phyloP scores from a whole-genome alignment of 768 basidiomycete genomes.

The Cubamyces sp. region DNA sequence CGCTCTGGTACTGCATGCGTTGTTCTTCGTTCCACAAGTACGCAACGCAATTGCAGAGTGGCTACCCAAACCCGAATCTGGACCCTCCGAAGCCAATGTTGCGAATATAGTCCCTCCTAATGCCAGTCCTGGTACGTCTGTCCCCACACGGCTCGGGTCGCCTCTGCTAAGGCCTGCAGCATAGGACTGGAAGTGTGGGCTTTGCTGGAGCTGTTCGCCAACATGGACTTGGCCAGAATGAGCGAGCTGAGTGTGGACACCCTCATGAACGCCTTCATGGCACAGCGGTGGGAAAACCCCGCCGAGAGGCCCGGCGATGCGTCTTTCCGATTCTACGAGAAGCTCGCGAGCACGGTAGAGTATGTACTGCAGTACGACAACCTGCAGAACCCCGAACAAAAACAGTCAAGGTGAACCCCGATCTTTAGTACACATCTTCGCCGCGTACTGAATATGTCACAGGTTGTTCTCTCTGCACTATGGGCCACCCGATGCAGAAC shows the following conservation, averaged over 20 bases:
- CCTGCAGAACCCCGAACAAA: constrained; percentile 4
- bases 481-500: constrained; percentile 47
- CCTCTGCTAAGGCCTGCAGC: constrained; percentile 37
- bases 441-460: constrained; percentile 32
- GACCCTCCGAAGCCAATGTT: constrained; percentile 15
- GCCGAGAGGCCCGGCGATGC: constrained; percentile 45
- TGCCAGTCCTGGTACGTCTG: constrained; percentile 40
- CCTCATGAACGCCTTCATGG: constrained; percentile 50
- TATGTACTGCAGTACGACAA: constrained; percentile 28
- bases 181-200: constrained; percentile 48
- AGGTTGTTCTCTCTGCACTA: constrained; percentile 62
- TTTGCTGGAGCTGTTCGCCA: constrained; percentile 66
- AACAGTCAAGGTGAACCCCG: constrained; percentile 38
- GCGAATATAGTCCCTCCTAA: constrained; percentile 34
- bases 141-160: constrained; percentile 18
- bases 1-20: constrained; percentile 62
- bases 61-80: constrained; percentile 34
- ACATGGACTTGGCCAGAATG: constrained; percentile 68
- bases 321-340: constrained; percentile 51
- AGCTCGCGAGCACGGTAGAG: constrained; percentile 50
- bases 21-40: constrained; percentile 76
- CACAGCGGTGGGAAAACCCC: constrained; percentile 43
- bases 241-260: constrained; percentile 58
- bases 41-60: constrained; percentile 46
- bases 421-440: constrained; percentile 1